These are phyloP conservation scores for Dunaliella sp. DNA, from an alignment of 139 green algal species.

Conservation along the genomic window DNA sequence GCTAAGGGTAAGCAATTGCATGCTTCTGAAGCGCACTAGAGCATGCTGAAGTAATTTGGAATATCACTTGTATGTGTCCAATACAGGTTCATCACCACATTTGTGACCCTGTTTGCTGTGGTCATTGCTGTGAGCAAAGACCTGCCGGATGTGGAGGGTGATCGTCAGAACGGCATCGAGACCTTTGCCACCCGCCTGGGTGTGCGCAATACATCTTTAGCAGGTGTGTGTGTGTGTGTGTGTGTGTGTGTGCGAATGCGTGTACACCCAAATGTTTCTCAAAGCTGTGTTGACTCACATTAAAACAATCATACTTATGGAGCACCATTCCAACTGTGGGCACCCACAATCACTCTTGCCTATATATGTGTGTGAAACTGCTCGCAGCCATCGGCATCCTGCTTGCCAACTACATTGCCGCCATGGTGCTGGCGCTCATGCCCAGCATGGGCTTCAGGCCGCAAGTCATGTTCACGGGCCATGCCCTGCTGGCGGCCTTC, in stretches of 20 bases:
- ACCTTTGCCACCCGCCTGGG: slow-evolving; percentile 93
- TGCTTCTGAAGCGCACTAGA: no score
- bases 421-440: slow-evolving; percentile 64
- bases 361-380: not conserved
- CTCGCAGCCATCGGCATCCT: slow-evolving; percentile 70
- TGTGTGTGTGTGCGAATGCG: not conserved
- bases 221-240: slow-evolving; percentile 40
- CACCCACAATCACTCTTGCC: no score
- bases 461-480: slow-evolving; percentile 78
- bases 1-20: no score
- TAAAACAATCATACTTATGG: no score
- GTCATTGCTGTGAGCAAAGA: slow-evolving; percentile 99
- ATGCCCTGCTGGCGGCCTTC: slow-evolving; percentile 61
- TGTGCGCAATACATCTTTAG: slow-evolving; percentile 57
- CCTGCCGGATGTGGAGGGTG: slow-evolving; percentile 94
- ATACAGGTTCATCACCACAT: slow-evolving; percentile 93
- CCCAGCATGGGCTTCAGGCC: slow-evolving; percentile 68
- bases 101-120: slow-evolving; percentile 96
- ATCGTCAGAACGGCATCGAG: slow-evolving; percentile 83
- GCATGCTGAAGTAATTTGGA: no score
- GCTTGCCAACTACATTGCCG: slow-evolving; percentile 85
- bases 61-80: no score
- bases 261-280: no score
- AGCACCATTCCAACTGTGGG: no score
- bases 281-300: no score